Conservation (phyloP, 148 eudicot species). For the Bassia scoparia region DNA sequence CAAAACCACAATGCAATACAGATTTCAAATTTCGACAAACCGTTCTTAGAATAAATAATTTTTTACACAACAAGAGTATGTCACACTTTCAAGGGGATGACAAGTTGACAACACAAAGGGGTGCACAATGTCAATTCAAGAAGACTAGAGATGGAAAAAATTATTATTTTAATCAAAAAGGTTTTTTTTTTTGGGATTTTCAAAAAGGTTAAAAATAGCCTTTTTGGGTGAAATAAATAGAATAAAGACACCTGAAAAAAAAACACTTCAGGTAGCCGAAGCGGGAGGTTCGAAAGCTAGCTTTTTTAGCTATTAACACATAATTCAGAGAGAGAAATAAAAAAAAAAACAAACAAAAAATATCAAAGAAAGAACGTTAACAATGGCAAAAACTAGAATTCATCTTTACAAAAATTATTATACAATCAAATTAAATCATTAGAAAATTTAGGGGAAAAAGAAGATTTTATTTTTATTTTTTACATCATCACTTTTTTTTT, state of each 20-base stretch:
- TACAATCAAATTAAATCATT: neutral
- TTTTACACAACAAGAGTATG: too few species aligned
- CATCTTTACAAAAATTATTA: slow-evolving; percentile 1
- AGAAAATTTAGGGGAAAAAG: neutral
- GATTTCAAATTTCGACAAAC: too few species aligned
- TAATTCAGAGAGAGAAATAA: slow-evolving; percentile 13
- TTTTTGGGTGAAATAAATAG: neutral
- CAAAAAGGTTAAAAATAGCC: slow-evolving; percentile 26
- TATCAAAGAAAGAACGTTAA: slow-evolving; percentile 18
- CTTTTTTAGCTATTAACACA: slow-evolving; percentile 23
- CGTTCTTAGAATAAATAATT: too few species aligned
- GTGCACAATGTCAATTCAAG: too few species aligned
- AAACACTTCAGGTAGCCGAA: slow-evolving; percentile 24
- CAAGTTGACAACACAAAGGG: too few species aligned
- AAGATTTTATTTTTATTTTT: neutral
- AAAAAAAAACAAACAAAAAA: neutral
- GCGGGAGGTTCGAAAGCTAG: slow-evolving; percentile 38
- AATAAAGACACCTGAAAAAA: slow-evolving; percentile 7
- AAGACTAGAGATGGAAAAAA: too few species aligned
- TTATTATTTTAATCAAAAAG: too few species aligned
- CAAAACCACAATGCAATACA: too few species aligned
- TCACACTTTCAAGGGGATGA: too few species aligned
- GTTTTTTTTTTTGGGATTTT: too few species aligned
- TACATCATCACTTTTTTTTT: neutral
- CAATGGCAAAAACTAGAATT: slow-evolving; percentile 28